A percentile compares a stretch with the other conserved stretches of the same genome.
Conservation (phyloP, 768 basidiomycete genomes). For the Austroboletus eburneus region DNA sequence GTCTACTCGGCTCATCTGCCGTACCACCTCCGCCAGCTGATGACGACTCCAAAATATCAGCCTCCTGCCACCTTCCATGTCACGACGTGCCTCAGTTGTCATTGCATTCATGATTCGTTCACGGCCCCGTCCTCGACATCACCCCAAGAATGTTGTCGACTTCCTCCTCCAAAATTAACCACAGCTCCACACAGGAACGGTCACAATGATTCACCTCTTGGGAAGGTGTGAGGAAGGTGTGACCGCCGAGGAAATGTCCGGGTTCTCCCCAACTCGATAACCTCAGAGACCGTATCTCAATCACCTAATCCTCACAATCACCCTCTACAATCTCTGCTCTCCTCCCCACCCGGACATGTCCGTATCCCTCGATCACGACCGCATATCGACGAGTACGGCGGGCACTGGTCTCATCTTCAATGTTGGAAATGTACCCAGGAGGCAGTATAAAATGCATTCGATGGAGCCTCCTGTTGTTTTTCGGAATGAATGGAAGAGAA, state of each 20-base stretch:
- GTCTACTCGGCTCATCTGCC: constrained; percentile 6
- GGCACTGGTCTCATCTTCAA: neutral
- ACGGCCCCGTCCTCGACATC: constrained; percentile 3
- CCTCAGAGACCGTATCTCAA: constrained; percentile 8
- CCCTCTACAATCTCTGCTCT: neutral
- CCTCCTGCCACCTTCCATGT: constrained; percentile 14
- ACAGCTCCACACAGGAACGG: constrained; percentile 4
- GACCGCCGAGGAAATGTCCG: constrained; percentile 10
- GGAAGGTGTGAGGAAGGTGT: constrained; percentile 17
- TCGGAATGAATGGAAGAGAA: constrained; percentile 15
- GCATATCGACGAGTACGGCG: neutral
- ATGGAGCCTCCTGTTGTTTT: constrained; percentile 1
- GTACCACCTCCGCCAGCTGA: constrained; percentile 6
- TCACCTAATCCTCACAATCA: constrained; percentile 6
- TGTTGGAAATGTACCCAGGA: neutral
- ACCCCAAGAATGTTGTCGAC: constrained; percentile 11
- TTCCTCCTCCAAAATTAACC: neutral
- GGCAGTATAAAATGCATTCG: neutral
- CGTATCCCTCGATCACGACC: neutral
- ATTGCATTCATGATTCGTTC: no score
- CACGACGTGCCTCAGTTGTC: constrained; percentile 4
- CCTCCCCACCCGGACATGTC: constrained; percentile 1
- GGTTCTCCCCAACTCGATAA: constrained; percentile 6
- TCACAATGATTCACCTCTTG: constrained; percentile 6
- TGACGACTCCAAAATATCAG: neutral